Base-by-base conservation (phyloP, 495 filamentous ascomycete species). In the Lophiotrema nucula region DNA sequence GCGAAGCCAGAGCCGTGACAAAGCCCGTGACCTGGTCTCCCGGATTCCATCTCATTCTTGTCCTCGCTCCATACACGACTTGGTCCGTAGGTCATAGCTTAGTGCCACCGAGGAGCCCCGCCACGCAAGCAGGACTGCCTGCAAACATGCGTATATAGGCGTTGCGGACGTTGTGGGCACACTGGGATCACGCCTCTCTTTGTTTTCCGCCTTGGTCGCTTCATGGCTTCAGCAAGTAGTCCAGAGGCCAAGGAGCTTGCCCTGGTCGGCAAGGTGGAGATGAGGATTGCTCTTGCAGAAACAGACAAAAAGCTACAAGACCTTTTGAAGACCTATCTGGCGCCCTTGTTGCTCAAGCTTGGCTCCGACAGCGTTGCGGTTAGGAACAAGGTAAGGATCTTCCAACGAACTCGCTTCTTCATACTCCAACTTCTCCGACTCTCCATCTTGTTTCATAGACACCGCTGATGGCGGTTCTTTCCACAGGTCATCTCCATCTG, bases 211-310 rank as follows among this genome's bases (percentile, higher is more conserved):
- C n/a, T n/a, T n/a, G n/a, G n/a, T n/a, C n/a, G n/a, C n/a, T 11
- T n/a, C 42, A 58, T 63, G 53, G 54, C 54, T 3, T 47, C 59
- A 16, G 22, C 48, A 22, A 28, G 19, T 11, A 57, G 19, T 19
- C 41, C 74, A 25, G 88, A 90, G 71, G 81, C 81, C 66, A 79
- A 83, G 50, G 93, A 98, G 77, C 81, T 97, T 58, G 84, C 82
- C 56, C 83, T 97, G 49, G 79, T 96, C 58, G 88, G 88, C 64
- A 95, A 95, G 67, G 88, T 97, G 45, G 90, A 96, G 70, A 86
- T 95, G 67, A 82, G 85, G 41, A 90, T 98, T 54, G 88, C 93
- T n/a, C 77, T 89, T 47, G 84, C 88, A 15, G 85, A 90, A 55
- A 81, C 88, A n/a, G 92, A 95, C 60, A 76, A 79, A 54, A 92